Base-by-base conservation (phyloP, 352 stramenopile genomes). In the Phytophthora parvispora region DNA sequence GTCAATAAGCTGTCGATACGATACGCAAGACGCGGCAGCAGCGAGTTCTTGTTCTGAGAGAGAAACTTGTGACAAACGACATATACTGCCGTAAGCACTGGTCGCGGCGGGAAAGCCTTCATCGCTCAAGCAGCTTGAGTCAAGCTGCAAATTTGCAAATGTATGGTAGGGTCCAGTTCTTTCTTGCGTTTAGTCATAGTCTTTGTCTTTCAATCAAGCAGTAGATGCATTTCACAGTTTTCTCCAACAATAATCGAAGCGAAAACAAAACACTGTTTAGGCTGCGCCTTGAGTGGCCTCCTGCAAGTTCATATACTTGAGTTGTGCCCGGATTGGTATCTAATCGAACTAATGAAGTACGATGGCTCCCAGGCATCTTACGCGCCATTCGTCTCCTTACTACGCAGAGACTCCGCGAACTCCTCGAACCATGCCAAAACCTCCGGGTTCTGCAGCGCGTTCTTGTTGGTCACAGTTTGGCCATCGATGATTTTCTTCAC, bases 401-500 rank as follows among this genome's bases (percentile, higher is more conserved):
- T 51, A 31, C 40, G 45, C 54, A 82, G 57, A 29, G 77, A 67
- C 7, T 34, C 38, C 1, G 85, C 81, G 60, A 87, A 91, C 31
- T 66, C 45, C 25, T 87, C 66, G 52, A 92, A 91, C 83, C 83
- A 92, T 13, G 6, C 40, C 27, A 92, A 69, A 36, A 79, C 87
- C 58, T 92, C 81, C 6, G 84, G 84, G 73, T 94, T 94, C 31
- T 81, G 75, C 62, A 94, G 72, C 18, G 84, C 84, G 38, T 80
- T 91, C 52, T 76, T 80, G 69, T 92, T 94, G 28, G 74, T 86
- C 8, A 92, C 70, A 1, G 60, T 43, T 24, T 84, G 70, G 34
- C 86, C 86, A 48, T 90, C 80, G 36, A 94, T 77, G 64, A 94
- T 89, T 63, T 89, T 88, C 81, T 92, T 92, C 28, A 92, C 84